Percentiles rank a stretch among this genome's conserved stretches.
phyloP scores from a whole-genome alignment of 768 basidiomycete species.

The Pulveroboletus sp. region DNA sequence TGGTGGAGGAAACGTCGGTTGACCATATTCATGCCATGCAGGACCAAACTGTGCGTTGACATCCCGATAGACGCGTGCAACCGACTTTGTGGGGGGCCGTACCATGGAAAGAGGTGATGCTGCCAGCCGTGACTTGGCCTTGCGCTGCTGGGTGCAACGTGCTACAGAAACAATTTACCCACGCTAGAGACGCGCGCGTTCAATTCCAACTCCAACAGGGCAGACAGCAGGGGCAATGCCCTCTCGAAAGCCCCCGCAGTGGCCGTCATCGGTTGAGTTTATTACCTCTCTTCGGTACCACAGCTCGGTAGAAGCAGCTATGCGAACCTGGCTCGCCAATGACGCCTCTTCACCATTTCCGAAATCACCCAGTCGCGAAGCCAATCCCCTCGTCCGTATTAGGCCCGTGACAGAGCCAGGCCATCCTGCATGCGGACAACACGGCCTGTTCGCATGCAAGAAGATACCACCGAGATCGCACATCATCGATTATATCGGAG shows the following conservation, averaged over 20 bases:
- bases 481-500: constrained; percentile 79
- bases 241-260: constrained; percentile 34
- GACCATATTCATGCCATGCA: constrained; percentile 96
- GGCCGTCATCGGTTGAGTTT: constrained; percentile 57
- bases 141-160: constrained; percentile 16
- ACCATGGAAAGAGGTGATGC: constrained; percentile 47
- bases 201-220: background rate
- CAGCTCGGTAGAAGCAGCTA: constrained; percentile 46
- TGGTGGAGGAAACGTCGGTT: constrained; percentile 17
- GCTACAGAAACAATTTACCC: constrained; percentile 25
- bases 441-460: constrained; percentile 73
- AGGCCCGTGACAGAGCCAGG: constrained; percentile 46
- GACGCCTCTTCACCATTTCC: constrained; percentile 8
- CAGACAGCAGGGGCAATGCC: constrained; percentile 11
- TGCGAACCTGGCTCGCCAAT: constrained; percentile 38
- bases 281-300: constrained; percentile 52
- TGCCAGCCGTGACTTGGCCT: constrained; percentile 13
- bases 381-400: constrained; percentile 46
- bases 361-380: constrained; percentile 1
- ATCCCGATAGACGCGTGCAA: constrained; percentile 83
- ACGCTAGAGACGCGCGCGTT: constrained; percentile 12
- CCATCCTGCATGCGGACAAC: constrained; percentile 79
- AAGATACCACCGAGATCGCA: constrained; percentile 63
- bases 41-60: constrained; percentile 85
- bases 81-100: constrained; percentile 68